Conservation (phyloP, 116 monocot genomes). For the Iris pallida region DNA sequence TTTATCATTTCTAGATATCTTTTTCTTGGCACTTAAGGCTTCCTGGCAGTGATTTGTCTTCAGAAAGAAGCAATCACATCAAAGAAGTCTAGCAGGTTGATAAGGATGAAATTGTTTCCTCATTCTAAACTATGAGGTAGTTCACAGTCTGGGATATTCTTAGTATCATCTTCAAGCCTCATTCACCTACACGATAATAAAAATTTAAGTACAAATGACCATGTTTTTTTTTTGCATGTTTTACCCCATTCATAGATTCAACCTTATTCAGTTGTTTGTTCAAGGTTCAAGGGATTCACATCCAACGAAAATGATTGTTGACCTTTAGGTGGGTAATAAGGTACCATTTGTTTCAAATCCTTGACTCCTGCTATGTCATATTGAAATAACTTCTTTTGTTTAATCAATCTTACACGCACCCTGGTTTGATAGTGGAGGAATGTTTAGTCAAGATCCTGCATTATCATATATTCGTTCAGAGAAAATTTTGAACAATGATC, state of each 20-base stretch:
- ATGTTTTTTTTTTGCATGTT: conserved; percentile 7
- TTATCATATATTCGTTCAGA: conserved; percentile 72
- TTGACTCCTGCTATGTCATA: background rate
- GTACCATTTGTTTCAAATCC: background rate
- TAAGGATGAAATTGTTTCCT: conserved; percentile 84
- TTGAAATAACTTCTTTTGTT: conserved; percentile 12
- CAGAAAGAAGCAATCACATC: conserved; percentile 28
- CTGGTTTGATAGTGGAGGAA: conserved; percentile 78
- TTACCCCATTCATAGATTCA: conserved; percentile 49
- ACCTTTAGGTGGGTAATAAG: conserved; percentile 69
- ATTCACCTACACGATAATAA: background rate
- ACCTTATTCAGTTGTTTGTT: conserved; percentile 74
- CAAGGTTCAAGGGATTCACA: conserved; percentile 42
- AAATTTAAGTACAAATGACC: background rate
- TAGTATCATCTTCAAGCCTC: background rate
- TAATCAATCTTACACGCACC: conserved; percentile 46
- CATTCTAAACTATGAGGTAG: conserved; percentile 84
- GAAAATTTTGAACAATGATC: conserved; percentile 76
- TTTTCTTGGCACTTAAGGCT: conserved; percentile 59
- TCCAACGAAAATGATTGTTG: conserved; percentile 76
- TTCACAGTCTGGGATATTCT: background rate
- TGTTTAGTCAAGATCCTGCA: conserved; percentile 88
- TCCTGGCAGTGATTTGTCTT: conserved; percentile 43
- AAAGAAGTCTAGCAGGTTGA: conserved; percentile 79
- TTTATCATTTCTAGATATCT: conserved; percentile 46